Conservation (phyloP, 169 alveolate species). For the Plasmodium malariae region DNA sequence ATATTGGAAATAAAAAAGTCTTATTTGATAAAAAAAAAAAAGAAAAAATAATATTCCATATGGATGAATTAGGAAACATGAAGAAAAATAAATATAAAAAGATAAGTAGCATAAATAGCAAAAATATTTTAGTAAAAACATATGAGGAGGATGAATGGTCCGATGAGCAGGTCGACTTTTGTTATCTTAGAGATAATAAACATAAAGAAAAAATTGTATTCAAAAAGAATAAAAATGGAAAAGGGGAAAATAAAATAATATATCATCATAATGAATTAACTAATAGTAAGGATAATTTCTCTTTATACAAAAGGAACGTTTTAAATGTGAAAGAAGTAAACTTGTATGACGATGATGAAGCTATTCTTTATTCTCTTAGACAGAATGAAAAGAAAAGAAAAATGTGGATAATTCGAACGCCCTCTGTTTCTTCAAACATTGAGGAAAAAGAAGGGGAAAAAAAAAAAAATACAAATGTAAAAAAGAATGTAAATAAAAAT, state of each 20-base stretch:
- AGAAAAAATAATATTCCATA: slow-evolving; percentile 38
- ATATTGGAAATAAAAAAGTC: slow-evolving; percentile 44
- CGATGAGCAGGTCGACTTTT: slow-evolving; percentile 39
- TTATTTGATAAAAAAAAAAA: slow-evolving; percentile 24
- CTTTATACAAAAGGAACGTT: not conserved
- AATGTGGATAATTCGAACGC: too few species aligned
- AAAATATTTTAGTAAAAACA: slow-evolving; percentile 8
- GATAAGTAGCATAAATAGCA: slow-evolving; percentile 9
- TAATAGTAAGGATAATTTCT: slow-evolving; percentile 2
- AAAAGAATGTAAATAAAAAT: too few species aligned
- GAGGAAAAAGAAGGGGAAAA: too few species aligned
- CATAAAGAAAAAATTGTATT: slow-evolving; percentile 43
- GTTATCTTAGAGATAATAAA: slow-evolving; percentile 15
- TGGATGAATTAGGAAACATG: slow-evolving; percentile 14
- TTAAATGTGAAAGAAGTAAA: slow-evolving; percentile 2
- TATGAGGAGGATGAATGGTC: slow-evolving; percentile 44
- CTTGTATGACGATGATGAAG: slow-evolving; percentile 35
- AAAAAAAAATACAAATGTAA: too few species aligned
- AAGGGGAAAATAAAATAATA: not conserved
- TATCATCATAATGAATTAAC: slow-evolving; percentile 18
- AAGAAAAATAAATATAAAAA: slow-evolving; percentile 10
- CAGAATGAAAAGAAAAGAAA: not conserved
- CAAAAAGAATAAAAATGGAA: slow-evolving; percentile 9
- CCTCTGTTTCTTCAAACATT: too few species aligned
- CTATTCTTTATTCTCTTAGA: not conserved